These are phyloP conservation scores for Tolypocladium guangdongense DNA, from an alignment of 2,329 filamentous ascomycete species.

Conservation along the genomic window DNA sequence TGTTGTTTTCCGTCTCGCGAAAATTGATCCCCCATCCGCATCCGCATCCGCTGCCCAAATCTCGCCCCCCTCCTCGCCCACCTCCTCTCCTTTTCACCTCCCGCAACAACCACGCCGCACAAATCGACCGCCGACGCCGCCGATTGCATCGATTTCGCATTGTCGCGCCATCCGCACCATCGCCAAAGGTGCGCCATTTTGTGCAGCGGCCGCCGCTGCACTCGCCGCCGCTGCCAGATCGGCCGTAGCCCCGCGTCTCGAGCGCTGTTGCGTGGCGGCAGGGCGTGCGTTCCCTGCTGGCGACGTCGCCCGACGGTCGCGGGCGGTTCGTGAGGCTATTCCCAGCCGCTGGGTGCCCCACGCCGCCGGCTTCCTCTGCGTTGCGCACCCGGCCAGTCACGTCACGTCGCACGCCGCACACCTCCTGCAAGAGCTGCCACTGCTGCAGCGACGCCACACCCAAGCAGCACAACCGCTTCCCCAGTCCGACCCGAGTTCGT, in stretches of 20 bases:
- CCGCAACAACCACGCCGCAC: slow-evolving; percentile 24
- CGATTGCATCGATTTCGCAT: slow-evolving; percentile 29
- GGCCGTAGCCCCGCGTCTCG: slow-evolving; percentile 10
- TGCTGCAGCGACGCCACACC: neutral
- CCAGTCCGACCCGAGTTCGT: neutral
- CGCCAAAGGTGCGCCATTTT: slow-evolving; percentile 24
- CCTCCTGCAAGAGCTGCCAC: neutral
- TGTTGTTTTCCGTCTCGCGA: neutral
- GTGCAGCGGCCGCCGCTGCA: slow-evolving; percentile 18
- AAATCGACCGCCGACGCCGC: slow-evolving; percentile 15
- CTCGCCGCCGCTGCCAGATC: slow-evolving; percentile 14
- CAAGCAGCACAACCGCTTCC: neutral
- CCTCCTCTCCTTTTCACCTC: slow-evolving; percentile 16
- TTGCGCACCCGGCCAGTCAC: slow-evolving; percentile 10
- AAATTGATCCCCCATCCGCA: slow-evolving; percentile 8
- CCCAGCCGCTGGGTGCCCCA: slow-evolving; percentile 13
- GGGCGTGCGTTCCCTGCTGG: neutral
- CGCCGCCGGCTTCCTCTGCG: slow-evolving; percentile 6
- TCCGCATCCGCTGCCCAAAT: slow-evolving; percentile 10
- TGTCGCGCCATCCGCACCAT: slow-evolving; percentile 21
- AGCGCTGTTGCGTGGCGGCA: slow-evolving; percentile 10
- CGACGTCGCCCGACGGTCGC: slow-evolving; percentile 12
- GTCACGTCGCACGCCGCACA: slow-evolving; percentile 10
- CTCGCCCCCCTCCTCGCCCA: slow-evolving; percentile 10
- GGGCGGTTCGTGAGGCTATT: slow-evolving; percentile 28